Base-by-base conservation (phyloP, 805 yeast genomes). In the Jamesozyma hellenica region DNA sequence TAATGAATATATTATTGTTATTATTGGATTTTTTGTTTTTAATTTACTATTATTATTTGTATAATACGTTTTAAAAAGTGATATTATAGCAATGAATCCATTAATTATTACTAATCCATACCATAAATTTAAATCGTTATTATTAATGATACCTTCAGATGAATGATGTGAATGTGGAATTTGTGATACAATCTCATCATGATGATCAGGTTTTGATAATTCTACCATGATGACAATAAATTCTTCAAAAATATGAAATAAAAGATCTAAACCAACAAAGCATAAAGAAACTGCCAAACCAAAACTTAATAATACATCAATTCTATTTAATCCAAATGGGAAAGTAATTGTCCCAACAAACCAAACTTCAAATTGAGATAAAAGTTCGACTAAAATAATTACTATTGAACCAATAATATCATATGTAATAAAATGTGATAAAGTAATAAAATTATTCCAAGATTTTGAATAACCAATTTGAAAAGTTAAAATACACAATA, bases 311-410 rank as follows among this genome's bases (percentile, higher is more conserved):
- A 90, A 63, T 0, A 90, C 94, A 54, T 90, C 96, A 13, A 84
- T 70, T 42, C 98, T 69, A n/a, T 94, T 94, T 19, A 90, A 65
- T 0, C 97, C 98, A 66, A 90, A 90, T 0, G 98, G 98, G 47
- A 77, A 82, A 12, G 79, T 77, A 26, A 92, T 67, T 1, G 95
- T 82, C 6, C 88, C 74, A 41, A 74, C 75, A 47, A 74, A 77
- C 96, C 97, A 92, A 5, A 82, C 94, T 47, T 85, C 94, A 60
- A 90, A 90, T 55, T 88, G 92, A n/a, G 85, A 72, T 74, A 90
- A 72, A 11, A 86, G 71, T 43, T 81, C 86, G 6, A 86, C 95
- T 14, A 72, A 60, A 0, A 82, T 81, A 2, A 80, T 70, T 13
- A 82, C 67, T 1, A 79, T 51, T 31, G 86, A 81, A 1, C 94